A percentile compares a stretch with the other conserved stretches of the same genome.
Conservation (phyloP, 345 rosid species). For the Salix exigua region DNA sequence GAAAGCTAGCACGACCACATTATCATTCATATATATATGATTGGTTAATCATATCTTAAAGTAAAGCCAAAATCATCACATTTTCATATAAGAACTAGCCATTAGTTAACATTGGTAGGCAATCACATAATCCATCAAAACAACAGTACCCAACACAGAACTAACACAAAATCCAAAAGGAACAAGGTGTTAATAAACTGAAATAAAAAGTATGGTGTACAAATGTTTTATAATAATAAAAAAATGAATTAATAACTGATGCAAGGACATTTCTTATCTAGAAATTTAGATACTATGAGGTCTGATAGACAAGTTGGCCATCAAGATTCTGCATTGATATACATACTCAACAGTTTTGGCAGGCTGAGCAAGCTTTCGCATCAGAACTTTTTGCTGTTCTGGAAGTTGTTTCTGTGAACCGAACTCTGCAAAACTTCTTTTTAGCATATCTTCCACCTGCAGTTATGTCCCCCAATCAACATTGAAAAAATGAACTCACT, state of each 20-base stretch:
- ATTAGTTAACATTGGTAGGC: neutral
- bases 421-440: constrained; percentile 98
- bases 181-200: neutral
- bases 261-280: neutral
- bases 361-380: constrained; percentile 73
- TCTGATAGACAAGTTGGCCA: neutral
- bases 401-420: constrained; percentile 91
- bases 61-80: neutral
- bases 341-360: constrained; percentile 73
- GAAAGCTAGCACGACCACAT: too few relatives aligned
- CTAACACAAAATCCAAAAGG: neutral
- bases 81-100: neutral
- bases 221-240: too few relatives aligned
- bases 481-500: neutral
- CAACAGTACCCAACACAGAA: neutral
- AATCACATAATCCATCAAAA: neutral
- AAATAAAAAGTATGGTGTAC: neutral
- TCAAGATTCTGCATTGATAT: constrained; percentile 13
- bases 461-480: constrained; percentile 15
- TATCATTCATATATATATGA: too few relatives aligned
- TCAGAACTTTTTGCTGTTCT: constrained; percentile 71
- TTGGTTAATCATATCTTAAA: too few relatives aligned
- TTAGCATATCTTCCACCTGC: constrained; percentile 98
- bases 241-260: neutral
- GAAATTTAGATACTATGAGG: neutral